Percentiles rank a stretch among this genome's conserved stretches.
Evolutionary conservation across 2,329 filamentous ascomycete genomes (phyloP).

Genomic region (Neopestalotiopsis clavispora): DNA sequence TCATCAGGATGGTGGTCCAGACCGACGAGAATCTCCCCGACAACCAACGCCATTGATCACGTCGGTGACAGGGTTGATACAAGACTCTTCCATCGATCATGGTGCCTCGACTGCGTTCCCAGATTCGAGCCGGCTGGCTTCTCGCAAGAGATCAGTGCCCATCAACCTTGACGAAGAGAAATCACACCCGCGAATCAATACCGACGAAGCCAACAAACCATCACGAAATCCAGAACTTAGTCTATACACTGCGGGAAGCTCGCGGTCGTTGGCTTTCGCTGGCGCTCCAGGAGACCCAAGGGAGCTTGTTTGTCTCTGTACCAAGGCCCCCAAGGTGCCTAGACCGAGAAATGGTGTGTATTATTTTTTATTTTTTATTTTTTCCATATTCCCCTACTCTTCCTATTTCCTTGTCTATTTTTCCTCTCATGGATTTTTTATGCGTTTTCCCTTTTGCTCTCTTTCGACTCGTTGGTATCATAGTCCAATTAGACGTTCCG

Average conservation of each 20-base stretch:
- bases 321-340: conserved; percentile 61
- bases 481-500: neutral
- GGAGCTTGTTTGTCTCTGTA: conserved; percentile 60
- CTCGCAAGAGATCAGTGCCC: conserved; percentile 50
- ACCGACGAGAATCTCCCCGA: conserved; percentile 17
- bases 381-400: neutral
- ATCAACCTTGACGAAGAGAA: conserved; percentile 50
- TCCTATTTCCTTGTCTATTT: neutral
- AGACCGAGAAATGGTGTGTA: conserved; percentile 63
- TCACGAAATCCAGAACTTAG: conserved; percentile 39
- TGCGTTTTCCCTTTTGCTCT: neutral
- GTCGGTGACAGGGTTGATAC: conserved; percentile 22
- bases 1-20: neutral
- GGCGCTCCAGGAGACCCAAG: conserved; percentile 23
- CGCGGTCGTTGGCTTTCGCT: conserved; percentile 20
- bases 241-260: conserved; percentile 40
- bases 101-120: neutral
- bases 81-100: neutral
- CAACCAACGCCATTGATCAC: conserved; percentile 15
- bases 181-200: conserved; percentile 41
- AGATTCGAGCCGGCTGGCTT: neutral
- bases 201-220: conserved; percentile 46
- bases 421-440: neutral
- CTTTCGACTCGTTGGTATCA: neutral
- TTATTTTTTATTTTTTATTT: neutral